Percentiles rank a stretch among this genome's conserved stretches.
Evolutionary conservation across 768 basidiomycete species (phyloP).

Genomic region (Rhizopogon rudus): DNA sequence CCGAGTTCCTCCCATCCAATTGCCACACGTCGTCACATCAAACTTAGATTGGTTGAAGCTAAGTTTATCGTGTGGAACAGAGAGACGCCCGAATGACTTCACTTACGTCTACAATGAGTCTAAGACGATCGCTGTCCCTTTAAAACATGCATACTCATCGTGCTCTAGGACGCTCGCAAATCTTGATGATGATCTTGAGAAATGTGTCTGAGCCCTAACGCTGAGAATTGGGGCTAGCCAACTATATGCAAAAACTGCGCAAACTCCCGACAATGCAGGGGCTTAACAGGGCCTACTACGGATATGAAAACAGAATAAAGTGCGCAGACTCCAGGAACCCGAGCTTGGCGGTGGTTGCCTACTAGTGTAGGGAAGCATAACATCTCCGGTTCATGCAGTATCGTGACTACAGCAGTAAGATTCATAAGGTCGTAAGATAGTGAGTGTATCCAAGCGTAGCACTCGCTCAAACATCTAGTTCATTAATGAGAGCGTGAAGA

Average conservation of each 20-base stretch:
- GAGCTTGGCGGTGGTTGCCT: not conserved
- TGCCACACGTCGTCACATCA: no score
- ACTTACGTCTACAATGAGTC: no score
- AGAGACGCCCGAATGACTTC: no score
- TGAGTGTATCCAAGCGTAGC: no score
- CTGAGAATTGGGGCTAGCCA: not conserved
- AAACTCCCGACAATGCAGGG: not conserved
- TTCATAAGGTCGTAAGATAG: not conserved
- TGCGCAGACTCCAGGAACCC: not conserved
- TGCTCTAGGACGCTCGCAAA: not conserved
- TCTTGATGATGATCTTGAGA: not conserved
- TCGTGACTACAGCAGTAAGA: not conserved
- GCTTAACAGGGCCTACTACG: not conserved
- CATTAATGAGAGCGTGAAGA: not conserved
- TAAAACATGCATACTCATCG: not conserved
- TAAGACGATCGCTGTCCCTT: no score
- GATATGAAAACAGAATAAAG: not conserved
- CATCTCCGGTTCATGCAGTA: not conserved
- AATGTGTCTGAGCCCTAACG: no score
- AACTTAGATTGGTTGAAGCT: no score
- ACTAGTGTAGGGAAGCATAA: not conserved
- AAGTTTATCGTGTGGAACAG: no score
- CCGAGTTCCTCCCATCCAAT: no score
- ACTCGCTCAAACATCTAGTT: not conserved
- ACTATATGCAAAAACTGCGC: not conserved